Conservation (phyloP, 2,329 filamentous ascomycete species). For the Rutstroemia sp. region DNA sequence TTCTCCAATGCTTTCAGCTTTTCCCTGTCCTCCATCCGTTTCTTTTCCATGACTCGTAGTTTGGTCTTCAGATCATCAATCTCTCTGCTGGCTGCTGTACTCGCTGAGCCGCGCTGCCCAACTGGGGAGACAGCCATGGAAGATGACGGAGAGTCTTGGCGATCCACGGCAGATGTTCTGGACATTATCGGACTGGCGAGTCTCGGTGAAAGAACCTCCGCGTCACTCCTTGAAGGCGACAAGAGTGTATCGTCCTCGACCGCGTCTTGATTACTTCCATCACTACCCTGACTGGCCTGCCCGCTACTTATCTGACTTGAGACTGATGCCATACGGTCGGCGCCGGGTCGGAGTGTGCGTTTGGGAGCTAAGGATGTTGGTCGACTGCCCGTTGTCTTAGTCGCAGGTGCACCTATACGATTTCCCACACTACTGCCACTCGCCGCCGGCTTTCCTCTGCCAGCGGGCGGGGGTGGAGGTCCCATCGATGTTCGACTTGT, state of each 20-base stretch:
- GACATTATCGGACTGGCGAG: conserved; percentile 24
- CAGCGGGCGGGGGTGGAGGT: conserved; percentile 40
- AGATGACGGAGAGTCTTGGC: conserved; percentile 20
- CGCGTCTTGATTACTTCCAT: conserved; percentile 24
- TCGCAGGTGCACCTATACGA: conserved; percentile 16
- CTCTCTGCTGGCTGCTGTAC: conserved; percentile 41
- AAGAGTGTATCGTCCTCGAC: conserved; percentile 21
- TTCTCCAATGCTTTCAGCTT: conserved; percentile 73
- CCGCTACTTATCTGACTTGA: conserved; percentile 26
- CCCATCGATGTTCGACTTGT: conserved; percentile 58
- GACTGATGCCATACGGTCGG: conserved; percentile 25
- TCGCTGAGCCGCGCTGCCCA: conserved; percentile 19
- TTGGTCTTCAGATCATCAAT: conserved; percentile 87
- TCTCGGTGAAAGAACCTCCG: conserved; percentile 25
- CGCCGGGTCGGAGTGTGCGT: conserved; percentile 24
- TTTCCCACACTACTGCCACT: conserved; percentile 30
- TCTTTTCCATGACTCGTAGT: conserved; percentile 78
- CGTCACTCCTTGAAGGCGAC: conserved; percentile 46
- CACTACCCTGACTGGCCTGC: conserved; percentile 20
- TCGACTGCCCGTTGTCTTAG: conserved; percentile 14
- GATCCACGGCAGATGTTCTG: conserved; percentile 19
- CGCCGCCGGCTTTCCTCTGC: conserved; percentile 32
- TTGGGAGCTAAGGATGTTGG: conserved; percentile 24
- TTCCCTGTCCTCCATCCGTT: conserved; percentile 77
- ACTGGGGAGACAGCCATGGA: conserved; percentile 21